These are phyloP conservation scores for Curvularia spicifera DNA, from an alignment of 2,329 filamentous ascomycete genomes.

Conservation along the genomic window DNA sequence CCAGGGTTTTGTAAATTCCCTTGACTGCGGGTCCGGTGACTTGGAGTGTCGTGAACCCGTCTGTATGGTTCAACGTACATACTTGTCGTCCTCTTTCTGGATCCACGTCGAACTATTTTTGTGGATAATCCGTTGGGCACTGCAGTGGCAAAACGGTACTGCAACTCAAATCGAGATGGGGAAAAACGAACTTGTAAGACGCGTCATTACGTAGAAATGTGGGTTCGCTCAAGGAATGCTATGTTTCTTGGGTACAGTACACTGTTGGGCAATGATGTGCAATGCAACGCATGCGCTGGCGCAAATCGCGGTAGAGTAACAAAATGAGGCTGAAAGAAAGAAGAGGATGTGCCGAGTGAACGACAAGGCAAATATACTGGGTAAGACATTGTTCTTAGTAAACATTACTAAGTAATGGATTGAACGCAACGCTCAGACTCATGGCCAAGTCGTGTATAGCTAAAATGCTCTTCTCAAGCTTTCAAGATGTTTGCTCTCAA, in stretches of 20 bases:
- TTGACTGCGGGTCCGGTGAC: not conserved
- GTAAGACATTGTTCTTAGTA: too few relatives aligned
- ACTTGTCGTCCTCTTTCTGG: not conserved
- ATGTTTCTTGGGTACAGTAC: not conserved
- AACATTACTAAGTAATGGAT: too few relatives aligned
- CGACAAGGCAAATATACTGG: too few relatives aligned
- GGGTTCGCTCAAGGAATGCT: not conserved
- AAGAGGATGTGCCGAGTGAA: not conserved
- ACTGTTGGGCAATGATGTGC: not conserved
- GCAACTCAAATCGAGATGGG: not conserved
- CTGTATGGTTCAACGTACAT: not conserved
- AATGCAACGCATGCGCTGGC: not conserved
- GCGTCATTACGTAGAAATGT: not conserved
- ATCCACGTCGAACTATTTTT: not conserved
- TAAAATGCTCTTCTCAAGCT: too few relatives aligned
- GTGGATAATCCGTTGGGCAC: not conserved
- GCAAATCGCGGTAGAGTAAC: not conserved
- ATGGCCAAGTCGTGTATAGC: too few relatives aligned
- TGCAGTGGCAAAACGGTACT: not conserved
- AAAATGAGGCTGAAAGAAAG: not conserved
- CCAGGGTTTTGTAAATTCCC: not conserved
- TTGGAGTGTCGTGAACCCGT: not conserved
- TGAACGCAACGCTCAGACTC: too few relatives aligned
- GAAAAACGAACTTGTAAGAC: not conserved
- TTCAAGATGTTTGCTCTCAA: too few relatives aligned